Evolutionary conservation across 306 rosid species (phyloP), one percentile per base, ranked within the genome.

Genomic region (Cajanus cajan): DNA sequence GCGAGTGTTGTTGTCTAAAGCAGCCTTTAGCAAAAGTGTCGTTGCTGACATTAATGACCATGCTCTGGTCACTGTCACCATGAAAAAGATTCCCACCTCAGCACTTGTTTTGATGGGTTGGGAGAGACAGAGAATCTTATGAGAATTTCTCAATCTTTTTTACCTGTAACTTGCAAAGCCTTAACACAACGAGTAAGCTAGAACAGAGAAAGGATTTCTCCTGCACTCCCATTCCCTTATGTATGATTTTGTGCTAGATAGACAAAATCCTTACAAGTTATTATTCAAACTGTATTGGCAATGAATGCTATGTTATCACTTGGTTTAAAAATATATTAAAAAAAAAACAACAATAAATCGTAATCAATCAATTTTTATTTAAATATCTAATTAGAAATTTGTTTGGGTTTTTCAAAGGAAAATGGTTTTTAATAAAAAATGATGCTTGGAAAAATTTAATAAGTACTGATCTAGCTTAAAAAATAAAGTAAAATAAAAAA

Each of bases 21-120:
- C 86, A 83, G 80, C 70, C 44, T 65, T 81, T 18, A n/a, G 55
- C 43, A 65, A 80, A 50, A 48, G 72, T 68, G 77, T 81, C 81
- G 39, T 68, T 48, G 69, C 73, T 76, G 78, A 68, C 69, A 76
- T 76, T 28, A 34, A 44, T 44, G 62, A 48, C 78, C 78, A 76
- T 25, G 80, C 73, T 19, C 39, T 44, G 70, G 51, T 66, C 66
- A 67, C 80, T 81, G 66, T 6, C 15, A 73, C 7, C 68, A 34
- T 52, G 34, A 40, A 57, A 80, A 81, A 74, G 84, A 81, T 67
- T 45, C 84, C 25, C 67, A 57, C 45, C 21, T 45, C 7, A 12
- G 51, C 11, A 3, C 72, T 69, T 59, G 40, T 76, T 76, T 76
- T 68, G 73, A 51, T 47, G 61, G 8, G 7, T 34, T 36, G 37